phyloP scores from a whole-genome alignment of 2,329 filamentous ascomycete genomes.

The Penicillium occitanis region DNA sequence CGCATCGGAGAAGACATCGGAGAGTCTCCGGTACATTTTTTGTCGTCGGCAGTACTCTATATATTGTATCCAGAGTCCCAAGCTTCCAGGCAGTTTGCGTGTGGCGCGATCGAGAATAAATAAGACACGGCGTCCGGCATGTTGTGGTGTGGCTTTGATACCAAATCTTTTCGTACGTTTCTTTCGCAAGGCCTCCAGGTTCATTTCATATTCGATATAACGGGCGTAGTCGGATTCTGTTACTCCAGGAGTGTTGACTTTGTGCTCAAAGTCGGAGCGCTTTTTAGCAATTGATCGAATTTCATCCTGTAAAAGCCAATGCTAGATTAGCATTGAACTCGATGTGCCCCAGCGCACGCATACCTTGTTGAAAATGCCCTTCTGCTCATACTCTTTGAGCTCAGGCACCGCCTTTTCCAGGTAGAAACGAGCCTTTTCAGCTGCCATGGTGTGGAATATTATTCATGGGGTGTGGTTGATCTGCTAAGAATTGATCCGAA shows the following conservation, averaged over 20 bases:
- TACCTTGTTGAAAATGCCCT: conserved; percentile 83
- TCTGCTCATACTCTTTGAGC: conserved; percentile 86
- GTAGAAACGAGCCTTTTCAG: conserved; percentile 93
- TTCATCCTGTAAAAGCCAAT: conserved; percentile 64
- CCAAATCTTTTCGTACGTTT: conserved; percentile 81
- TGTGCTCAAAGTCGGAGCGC: conserved; percentile 90
- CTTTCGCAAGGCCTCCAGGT: conserved; percentile 68
- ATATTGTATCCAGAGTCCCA: conserved; percentile 86
- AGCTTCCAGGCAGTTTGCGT: conserved; percentile 76
- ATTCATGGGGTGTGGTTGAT: neutral
- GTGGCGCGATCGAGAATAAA: conserved; percentile 86
- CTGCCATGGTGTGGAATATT: conserved; percentile 62
- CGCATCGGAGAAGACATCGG: conserved; percentile 63
- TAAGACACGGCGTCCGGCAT: conserved; percentile 79
- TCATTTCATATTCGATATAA: conserved; percentile 74
- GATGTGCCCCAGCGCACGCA: conserved; percentile 7
- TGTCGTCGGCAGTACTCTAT: conserved; percentile 74
- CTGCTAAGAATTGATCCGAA: neutral
- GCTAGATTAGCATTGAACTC: conserved; percentile 12
- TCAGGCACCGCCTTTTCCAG: conserved; percentile 90
- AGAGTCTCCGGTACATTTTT: conserved; percentile 62
- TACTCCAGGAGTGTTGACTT: conserved; percentile 77
- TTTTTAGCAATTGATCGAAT: conserved; percentile 86
- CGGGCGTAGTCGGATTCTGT: conserved; percentile 75
- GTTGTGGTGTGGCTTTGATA: conserved; percentile 68